Base-by-base conservation (phyloP, 1,139 yeast species). In the Hyphopichia buzzinii region DNA sequence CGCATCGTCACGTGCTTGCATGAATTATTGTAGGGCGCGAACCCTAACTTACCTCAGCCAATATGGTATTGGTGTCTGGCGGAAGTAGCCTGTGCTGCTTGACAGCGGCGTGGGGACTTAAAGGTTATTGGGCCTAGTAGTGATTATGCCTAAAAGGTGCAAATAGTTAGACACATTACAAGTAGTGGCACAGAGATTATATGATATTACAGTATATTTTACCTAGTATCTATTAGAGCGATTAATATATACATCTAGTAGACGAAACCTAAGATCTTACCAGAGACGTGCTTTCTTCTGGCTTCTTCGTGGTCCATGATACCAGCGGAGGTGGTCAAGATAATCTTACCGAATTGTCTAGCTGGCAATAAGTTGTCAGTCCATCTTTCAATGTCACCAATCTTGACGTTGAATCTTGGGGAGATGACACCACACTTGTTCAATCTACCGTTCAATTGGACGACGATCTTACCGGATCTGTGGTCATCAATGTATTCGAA, bases 221-320 rank as follows among this genome's bases (percentile, higher is more conserved):
- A n/a, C n/a, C n/a, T n/a, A n/a, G n/a, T n/a, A n/a, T n/a, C n/a
- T n/a, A n/a, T n/a, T n/a, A n/a, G n/a, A n/a, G n/a, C n/a, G n/a
- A n/a, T n/a, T n/a, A n/a, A 26, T 31, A 19, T 24, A 40, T 35
- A 36, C 39, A 47, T 38, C 66, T 83, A 88, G 79, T 90, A 90
- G 51, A 90, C 96, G 72, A 86, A 90, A 62, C 97, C 97, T 64
- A 90, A 81, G 64, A 90, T 84, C 77, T 90, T 90, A 72, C 97
- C 97, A 57, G 97, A 88, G 58, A 90, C 97, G 74, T 92, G 97
- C 86, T 92, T 92, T 84, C 97, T 86, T 83, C 97, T 89, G 59
- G 98, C 98, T 79, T 92, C 98, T 78, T 92, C 98, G 77, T 92
- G 98, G 79, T 92, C 97, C 96, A 92, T 89, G 59, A 92, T 92